Base-by-base conservation (phyloP, 139 green algal genomes). In the Gonium pectorale region DNA sequence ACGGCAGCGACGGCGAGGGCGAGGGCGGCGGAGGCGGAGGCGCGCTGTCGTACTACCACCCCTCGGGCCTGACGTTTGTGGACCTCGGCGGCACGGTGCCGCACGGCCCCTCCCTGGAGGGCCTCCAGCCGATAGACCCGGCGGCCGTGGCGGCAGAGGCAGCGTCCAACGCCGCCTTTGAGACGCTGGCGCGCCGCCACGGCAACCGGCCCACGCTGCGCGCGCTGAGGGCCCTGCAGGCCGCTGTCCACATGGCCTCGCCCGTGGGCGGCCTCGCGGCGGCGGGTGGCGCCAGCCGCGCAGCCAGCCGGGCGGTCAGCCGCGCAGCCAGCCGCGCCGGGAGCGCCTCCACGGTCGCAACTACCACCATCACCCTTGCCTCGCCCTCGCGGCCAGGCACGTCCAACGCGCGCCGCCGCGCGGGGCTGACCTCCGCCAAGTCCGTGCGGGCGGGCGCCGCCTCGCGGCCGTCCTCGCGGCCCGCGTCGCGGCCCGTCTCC, bases 41-140 rank as follows among this genome's bases (percentile, higher is more conserved):
- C n/a, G n/a, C n/a, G n/a, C 51, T 43, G 2, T 27, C 41, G 19
- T 82, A 82, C 59, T 59, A 82, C 75, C 75, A 82, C 40, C 77
- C 62, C 43, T 74, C 43, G 21, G 77, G 77, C 9, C n/a, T 83
- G 24, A 35, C 24, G 0, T 83, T 52, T 41, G 21, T 74, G 8
- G 27, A 2, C 21, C 31, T 83, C 21, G 77, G 77, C 2, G 2
- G 31, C 9, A 0, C 31, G 19, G 35, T 82, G 62, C 43, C 60
- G 24, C 5, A 17, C 5, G 77, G 43, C 3, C 77, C 77, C 43
- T 66, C 77, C n/a, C 60, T 74, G 31, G 77, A 73, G 62, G 60
- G 46, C 0, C 77, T 83, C 24, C 77, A 83, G 62, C 77, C 77
- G 0, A 24, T 22, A 31, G 77, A 83, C 62, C 77, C 77, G 0